Evolutionary conservation across 768 basidiomycete species (phyloP).

Genomic region (Agaricus subrufescens): DNA sequence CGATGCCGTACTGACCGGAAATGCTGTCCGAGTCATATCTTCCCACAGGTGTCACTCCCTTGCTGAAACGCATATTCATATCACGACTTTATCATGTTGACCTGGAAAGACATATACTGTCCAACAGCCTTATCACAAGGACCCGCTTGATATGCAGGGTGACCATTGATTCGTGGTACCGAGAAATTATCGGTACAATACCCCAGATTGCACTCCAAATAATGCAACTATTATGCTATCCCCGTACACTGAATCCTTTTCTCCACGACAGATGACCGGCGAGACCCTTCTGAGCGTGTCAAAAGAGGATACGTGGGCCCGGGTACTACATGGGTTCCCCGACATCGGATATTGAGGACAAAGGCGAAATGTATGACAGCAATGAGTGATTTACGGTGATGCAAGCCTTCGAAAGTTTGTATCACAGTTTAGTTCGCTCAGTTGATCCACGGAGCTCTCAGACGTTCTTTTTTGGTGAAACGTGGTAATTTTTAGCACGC

Average conservation of each 20-base stretch:
- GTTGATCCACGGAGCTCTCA: neutral
- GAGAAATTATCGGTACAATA: too few species aligned
- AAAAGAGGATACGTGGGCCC: neutral
- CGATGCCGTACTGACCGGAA: neutral
- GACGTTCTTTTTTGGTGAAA: neutral
- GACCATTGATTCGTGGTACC: too few species aligned
- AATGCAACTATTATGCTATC: neutral
- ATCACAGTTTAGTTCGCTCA: neutral
- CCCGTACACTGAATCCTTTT: too few species aligned
- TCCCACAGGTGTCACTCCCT: neutral
- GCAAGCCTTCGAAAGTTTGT: neutral
- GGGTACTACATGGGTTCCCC: conserved; percentile 1
- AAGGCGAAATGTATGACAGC: neutral
- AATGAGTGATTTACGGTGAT: neutral
- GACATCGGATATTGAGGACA: conserved; percentile 4
- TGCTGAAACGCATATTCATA: neutral
- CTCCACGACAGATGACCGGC: too few species aligned
- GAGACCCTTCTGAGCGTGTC: neutral
- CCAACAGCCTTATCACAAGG: conserved; percentile 1
- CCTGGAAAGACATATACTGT: conserved; percentile 3
- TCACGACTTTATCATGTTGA: too few species aligned
- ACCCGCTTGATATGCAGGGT: neutral
- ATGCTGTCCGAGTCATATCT: too few species aligned
- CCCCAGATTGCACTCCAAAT: too few species aligned
- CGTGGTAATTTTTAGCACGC: neutral